A percentile compares a stretch with the other conserved stretches of the same genome.
These are phyloP conservation scores for Cyberlindnera americana DNA, from an alignment of 805 yeast genomes.

Conservation along the genomic window DNA sequence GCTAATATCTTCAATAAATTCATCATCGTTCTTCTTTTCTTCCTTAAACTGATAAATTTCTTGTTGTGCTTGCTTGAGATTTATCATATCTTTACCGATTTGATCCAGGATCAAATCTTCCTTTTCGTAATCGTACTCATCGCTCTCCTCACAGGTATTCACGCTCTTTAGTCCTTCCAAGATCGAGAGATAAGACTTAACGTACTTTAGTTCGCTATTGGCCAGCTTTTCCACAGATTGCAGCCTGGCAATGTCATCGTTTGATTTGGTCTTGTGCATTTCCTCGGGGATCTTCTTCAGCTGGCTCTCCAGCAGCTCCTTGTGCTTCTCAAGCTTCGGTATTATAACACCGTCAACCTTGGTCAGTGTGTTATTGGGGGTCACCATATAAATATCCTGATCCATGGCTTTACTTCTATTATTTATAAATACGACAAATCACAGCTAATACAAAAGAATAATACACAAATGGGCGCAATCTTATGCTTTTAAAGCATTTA, in stretches of 20 bases:
- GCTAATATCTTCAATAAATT: conserved; percentile 5
- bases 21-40: background rate
- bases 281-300: conserved; percentile 10
- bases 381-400: conserved; percentile 20
- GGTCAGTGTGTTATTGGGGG: conserved; percentile 25
- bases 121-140: conserved; percentile 25
- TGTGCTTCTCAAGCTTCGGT: conserved; percentile 20
- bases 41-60: conserved; percentile 5
- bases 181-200: conserved; percentile 19
- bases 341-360: conserved; percentile 23
- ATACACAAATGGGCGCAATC: no score
- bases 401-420: no score
- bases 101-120: conserved; percentile 25
- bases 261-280: conserved; percentile 4
- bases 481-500: no score
- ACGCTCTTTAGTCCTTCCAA: conserved; percentile 19
- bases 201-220: conserved; percentile 20
- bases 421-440: no score
- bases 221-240: conserved; percentile 8
- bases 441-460: no score
- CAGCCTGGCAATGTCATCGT: conserved; percentile 1
- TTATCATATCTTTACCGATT: conserved; percentile 21
- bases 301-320: conserved; percentile 12
- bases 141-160: conserved; percentile 9
- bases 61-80: conserved; percentile 23